Evolutionary conservation across 2,329 filamentous ascomycete species (phyloP), one percentile per base, ranked within the genome.

Genomic region (Fusarium sp.): DNA sequence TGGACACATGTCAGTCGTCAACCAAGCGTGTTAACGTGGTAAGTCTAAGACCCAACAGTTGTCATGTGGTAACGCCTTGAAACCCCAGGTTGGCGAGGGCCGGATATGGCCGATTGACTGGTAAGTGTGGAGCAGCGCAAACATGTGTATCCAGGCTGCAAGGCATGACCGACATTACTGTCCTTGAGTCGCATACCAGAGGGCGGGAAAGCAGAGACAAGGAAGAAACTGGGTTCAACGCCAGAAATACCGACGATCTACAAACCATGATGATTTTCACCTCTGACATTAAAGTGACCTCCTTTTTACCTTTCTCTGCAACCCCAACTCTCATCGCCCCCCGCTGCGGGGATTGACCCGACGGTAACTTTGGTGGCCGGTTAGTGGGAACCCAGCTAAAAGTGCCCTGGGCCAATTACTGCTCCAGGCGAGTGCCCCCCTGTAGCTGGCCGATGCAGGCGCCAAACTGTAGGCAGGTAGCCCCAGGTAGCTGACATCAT

Each of bases 401-500:
- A 56, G 20, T 31, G n/a, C 29, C 42, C 40, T 62, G 36, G 36
- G 35, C 62, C 67, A 62, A 58, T 66, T 24, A 35, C 20, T 49
- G 16, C 49, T 56, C 22, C 38, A 53, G 49, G 49, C 49, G 27
- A 29, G 27, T 17, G 49, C 49, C 49, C 49, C 44, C 49, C 49
- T 53, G 49, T 53, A 53, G 49, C 49, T 53, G 49, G 49, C 27
- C 49, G 27, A 53, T 33, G 49, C 49, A 53, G 49, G 49, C 49
- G 49, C 27, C 49, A 53, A 53, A 53, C 49, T 53, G 49, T 31
- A 53, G 49, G 46, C 46, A 55, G 38, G 33, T 36, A 17, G 33
- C 57, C 38, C 38, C 46, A 27, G 56, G 63, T 67, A 74, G 71
- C 76, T 78, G 76, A 78, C 76, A 78, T 78, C 76, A 78, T 77